A percentile compares a stretch with the other conserved stretches of the same genome.
These are phyloP conservation scores for Xylaria sp. DNA, from an alignment of 495 filamentous ascomycete genomes.

Conservation along the genomic window DNA sequence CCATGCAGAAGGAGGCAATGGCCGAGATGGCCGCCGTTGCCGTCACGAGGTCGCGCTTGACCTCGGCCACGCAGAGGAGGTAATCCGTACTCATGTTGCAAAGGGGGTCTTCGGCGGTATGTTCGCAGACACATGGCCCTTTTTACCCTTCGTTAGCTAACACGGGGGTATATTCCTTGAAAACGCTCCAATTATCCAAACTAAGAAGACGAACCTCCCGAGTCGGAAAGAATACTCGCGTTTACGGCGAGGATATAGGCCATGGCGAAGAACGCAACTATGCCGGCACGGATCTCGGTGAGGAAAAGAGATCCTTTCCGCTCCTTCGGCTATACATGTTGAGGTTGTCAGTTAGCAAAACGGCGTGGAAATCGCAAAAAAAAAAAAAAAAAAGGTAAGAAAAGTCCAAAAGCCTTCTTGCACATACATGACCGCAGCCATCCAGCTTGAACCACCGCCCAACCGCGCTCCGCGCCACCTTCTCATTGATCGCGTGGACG, in stretches of 20 bases:
- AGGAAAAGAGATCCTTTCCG: conserved; percentile 79
- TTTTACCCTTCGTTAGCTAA: conserved; percentile 42
- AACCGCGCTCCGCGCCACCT: conserved; percentile 64
- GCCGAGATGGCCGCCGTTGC: conserved; percentile 81
- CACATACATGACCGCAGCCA: conserved; percentile 73
- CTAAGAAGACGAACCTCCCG: conserved; percentile 41
- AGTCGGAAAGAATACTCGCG: conserved; percentile 68
- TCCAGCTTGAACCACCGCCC: conserved; percentile 79
- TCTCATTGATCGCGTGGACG: conserved; percentile 48
- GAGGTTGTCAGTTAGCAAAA: conserved; percentile 13
- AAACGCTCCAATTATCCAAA: background rate
- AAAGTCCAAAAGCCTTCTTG: background rate
- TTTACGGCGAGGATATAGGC: conserved; percentile 78
- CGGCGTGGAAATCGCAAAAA: too few species aligned
- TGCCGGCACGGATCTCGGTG: conserved; percentile 78
- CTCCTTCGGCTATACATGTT: conserved; percentile 63
- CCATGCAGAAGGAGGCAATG: conserved; percentile 75
- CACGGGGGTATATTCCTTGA: background rate
- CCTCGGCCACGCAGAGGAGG: conserved; percentile 57
- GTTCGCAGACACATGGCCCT: conserved; percentile 75
- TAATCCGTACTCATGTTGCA: conserved; percentile 66
- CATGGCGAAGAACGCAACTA: conserved; percentile 89
- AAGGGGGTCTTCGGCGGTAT: conserved; percentile 49
- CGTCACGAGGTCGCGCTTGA: conserved; percentile 79
- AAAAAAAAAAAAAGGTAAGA: too few species aligned